phyloP scores from a whole-genome alignment of 2,329 filamentous ascomycete species.

The Chaetomium strumarium region DNA sequence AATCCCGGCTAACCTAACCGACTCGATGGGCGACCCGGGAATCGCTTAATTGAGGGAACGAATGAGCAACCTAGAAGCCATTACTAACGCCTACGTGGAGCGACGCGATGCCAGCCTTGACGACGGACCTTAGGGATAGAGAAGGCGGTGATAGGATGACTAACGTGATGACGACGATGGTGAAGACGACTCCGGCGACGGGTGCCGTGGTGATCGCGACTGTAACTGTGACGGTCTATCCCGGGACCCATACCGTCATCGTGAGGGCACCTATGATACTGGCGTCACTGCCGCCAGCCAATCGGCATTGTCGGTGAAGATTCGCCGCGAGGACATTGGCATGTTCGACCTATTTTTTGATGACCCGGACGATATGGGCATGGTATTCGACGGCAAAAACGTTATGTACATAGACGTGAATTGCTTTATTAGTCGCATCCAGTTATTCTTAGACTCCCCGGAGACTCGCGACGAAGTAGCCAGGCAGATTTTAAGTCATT shows the following conservation, averaged over 20 bases:
- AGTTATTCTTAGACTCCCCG: background rate
- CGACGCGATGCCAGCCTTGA: no score
- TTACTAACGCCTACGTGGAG: no score
- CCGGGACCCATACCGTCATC: background rate
- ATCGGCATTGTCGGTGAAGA: background rate
- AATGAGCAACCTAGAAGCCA: no score
- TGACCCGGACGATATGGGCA: background rate
- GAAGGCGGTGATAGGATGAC: no score
- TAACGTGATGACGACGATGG: no score
- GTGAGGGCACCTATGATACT: background rate
- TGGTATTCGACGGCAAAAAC: background rate
- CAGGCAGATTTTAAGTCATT: background rate
- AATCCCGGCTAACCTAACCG: no score
- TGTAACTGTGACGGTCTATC: background rate
- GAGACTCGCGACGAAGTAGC: background rate
- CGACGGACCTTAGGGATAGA: no score
- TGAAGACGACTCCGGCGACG: no score
- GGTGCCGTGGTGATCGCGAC: background rate
- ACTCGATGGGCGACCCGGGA: no score
- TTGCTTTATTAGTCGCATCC: background rate
- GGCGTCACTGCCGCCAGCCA: background rate
- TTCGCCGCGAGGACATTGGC: background rate
- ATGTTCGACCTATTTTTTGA: background rate
- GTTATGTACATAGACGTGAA: background rate
- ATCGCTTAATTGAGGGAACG: no score